A percentile compares a stretch with the other conserved stretches of the same genome.
phyloP scores from a whole-genome alignment of 768 basidiomycete species.

The Neoboletus subvelutipes region DNA sequence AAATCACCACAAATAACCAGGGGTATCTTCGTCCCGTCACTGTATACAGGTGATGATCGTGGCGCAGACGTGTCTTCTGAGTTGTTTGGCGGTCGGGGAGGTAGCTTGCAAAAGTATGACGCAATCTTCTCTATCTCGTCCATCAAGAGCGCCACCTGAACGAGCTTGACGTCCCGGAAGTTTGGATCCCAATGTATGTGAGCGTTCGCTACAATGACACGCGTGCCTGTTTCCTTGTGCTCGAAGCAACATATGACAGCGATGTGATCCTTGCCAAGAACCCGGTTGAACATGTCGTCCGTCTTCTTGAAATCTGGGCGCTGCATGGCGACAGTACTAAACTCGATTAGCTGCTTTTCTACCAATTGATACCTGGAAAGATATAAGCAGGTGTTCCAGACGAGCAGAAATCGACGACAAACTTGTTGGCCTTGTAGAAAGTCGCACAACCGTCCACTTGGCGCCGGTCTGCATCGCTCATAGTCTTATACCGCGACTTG shows the following conservation, averaged over 20 bases:
- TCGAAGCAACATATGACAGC: constrained; percentile 87
- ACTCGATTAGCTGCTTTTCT: constrained; percentile 92
- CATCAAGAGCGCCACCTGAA: constrained; percentile 88
- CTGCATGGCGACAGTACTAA: constrained; percentile 89
- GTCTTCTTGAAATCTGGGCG: constrained; percentile 94
- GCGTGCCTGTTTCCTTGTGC: constrained; percentile 80
- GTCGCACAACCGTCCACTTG: constrained; percentile 95
- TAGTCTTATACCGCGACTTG: constrained; percentile 90
- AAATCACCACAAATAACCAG: constrained; percentile 92
- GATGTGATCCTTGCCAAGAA: constrained; percentile 92
- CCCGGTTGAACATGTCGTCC: constrained; percentile 99
- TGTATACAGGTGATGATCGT: constrained; percentile 65
- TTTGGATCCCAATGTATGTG: constrained; percentile 94
- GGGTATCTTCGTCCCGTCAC: constrained; percentile 88
- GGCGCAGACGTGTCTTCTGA: constrained; percentile 25
- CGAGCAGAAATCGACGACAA: constrained; percentile 34
- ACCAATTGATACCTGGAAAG: constrained; percentile 79
- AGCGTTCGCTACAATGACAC: constrained; percentile 84
- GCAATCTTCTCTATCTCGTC: constrained; percentile 94
- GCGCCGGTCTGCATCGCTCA: constrained; percentile 82
- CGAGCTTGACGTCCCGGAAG: constrained; percentile 95
- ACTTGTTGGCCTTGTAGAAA: constrained; percentile 91
- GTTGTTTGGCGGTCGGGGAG: constrained; percentile 53
- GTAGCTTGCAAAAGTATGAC: constrained; percentile 79
- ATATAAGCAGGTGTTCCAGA: constrained; percentile 2